Evolutionary conservation across 352 stramenopile genomes (phyloP), one percentile per base, ranked within the genome.

Genomic region (Phytophthora meadii): DNA sequence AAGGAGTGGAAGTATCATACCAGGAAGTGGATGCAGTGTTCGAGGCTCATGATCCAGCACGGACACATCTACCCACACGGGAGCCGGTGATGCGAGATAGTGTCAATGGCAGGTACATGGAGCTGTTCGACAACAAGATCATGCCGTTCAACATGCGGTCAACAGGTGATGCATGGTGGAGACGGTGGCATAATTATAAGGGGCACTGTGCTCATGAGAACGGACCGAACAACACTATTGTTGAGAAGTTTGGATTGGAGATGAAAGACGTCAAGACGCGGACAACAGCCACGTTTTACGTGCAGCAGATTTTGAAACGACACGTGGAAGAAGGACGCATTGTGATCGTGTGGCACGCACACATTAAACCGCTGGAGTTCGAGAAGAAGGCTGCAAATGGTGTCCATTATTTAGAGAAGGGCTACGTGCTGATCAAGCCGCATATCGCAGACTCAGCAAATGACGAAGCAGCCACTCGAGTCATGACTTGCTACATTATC

Each of bases 201-300:
- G 65, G 66, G 1, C 54, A 65, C 8, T 57, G 65, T 25, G 64
- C 58, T 5, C 60, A 69, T 34, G 52, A 66, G 8, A 70, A 67
- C 12, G 76, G 70, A 59, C 61, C 65, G 2, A 74, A 83, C 32
- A 73, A 88, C 50, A 88, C 74, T 7, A 78, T 88, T 19, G 57
- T 84, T 4, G 80, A 91, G 52, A 75, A 76, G 47, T 84, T 83
- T 57, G 76, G 80, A 34, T 15, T 91, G 9, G 82, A 91, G 65
- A 70, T 88, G 54, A 59, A 73, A 8, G 77, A 70, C 19, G 61
- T 65, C 36, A 81, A 47, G 65, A 86, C 81, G 37, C 70, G 71
- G 27, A 88, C 61, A 10, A 70, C 66, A n/a, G 77, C 74, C 5
- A 68, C 73, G 28, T 87, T 88, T 60, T 75, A 79, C 41, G 69